These are phyloP conservation scores for Eucalyptus tenuipes DNA, from an alignment of 345 rosid genomes.

Conservation along the genomic window DNA sequence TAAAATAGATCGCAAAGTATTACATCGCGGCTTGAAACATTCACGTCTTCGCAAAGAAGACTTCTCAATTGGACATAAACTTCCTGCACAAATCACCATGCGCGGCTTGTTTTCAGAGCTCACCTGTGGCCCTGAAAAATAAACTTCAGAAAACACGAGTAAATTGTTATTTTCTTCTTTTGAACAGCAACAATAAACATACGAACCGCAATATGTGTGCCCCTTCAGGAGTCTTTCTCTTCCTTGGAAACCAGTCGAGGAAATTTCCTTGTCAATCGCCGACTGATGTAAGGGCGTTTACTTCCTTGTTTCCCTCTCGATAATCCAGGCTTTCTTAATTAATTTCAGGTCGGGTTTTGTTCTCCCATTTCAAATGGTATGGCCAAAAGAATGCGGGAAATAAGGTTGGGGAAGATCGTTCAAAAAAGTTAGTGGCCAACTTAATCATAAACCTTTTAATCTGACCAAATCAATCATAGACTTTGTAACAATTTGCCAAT, in stretches of 20 bases:
- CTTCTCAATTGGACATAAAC: background rate
- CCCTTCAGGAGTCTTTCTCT: background rate
- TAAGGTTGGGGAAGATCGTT: too few relatives aligned
- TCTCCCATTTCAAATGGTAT: background rate
- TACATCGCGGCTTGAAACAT: background rate
- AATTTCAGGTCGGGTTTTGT: background rate
- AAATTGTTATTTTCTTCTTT: background rate
- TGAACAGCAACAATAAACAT: background rate
- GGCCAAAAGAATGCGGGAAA: too few relatives aligned
- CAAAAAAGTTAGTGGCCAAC: fast-evolving
- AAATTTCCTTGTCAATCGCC: background rate
- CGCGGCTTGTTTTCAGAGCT: background rate
- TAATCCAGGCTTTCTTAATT: background rate
- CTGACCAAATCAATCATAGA: too few relatives aligned
- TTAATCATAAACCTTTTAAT: too few relatives aligned
- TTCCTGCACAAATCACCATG: background rate
- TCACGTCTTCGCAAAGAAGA: background rate
- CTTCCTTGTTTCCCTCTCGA: background rate
- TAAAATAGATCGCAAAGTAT: background rate
- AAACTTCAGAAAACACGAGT: background rate
- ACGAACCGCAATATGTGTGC: background rate
- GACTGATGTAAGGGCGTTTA: background rate
- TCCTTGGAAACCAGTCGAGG: background rate
- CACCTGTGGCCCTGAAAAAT: background rate
- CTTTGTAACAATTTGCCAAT: too few relatives aligned